Evolutionary conservation across 345 rosid genomes (phyloP), one percentile per base, ranked within the genome.

Genomic region (Microcos paniculata): DNA sequence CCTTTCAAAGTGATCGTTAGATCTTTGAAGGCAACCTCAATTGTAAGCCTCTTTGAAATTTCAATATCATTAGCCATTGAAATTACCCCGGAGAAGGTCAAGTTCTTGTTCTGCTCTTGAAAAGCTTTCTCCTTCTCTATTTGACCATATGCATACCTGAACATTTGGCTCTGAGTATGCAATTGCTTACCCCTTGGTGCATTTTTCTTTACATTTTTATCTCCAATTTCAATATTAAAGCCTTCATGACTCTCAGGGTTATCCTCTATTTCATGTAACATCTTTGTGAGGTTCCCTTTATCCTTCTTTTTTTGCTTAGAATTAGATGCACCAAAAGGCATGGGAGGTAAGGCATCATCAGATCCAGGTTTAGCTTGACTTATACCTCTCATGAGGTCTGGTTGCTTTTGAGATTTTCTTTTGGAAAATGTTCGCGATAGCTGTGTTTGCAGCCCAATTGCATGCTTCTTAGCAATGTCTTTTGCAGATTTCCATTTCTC

Each of bases 101-200:
- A 82, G 84, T 94, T 86, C 85, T 88, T 85, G 78, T 91, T 91
- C 81, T 91, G 89, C 82, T 96, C 98, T 74, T 96, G 96, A 86
- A 91, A 30, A 11, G 93, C 93, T 58, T 96, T 96, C 76, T 96
- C 99, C 82, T 87, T 92, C 84, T 96, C 98, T 2, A 93, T 93
- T 83, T 93, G 97, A 42, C 89, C 90, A 76, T 93, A 96, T 13
- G 99, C 98, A 49, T 96, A 96, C 78, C 93, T 87, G 82, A 92
- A 94, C 88, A 94, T 94, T 84, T 96, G 98, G 77, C 99, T 96
- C 76, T 94, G 97, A 3, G 97, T 91, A 80, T 94, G 98, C 83
- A 93, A 79, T 13, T 84, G 72, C 81, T 91, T 96, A 11, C 97
- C 96, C 85, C 71, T 94, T 13, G 97, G 97, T 73, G 91, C 86